phyloP scores from a whole-genome alignment of 164 flowering plant species.

The Vitis cinerea region DNA sequence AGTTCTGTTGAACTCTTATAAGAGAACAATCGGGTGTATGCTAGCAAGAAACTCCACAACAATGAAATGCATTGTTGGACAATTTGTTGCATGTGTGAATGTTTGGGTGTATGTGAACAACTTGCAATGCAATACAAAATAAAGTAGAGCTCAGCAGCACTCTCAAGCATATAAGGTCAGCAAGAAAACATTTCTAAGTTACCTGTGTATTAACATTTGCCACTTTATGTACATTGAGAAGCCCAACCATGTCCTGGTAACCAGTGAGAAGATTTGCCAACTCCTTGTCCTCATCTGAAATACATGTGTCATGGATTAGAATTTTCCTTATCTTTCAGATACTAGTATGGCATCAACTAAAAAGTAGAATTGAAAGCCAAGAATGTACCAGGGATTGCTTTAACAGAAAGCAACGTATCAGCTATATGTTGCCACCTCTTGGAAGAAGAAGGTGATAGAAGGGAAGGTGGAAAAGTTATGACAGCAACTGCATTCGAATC shows the following conservation, averaged over 20 bases:
- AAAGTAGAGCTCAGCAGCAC: neutral
- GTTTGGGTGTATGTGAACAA: neutral
- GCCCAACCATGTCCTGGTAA: constrained; percentile 92
- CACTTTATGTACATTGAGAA: constrained; percentile 83
- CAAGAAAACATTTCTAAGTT: neutral
- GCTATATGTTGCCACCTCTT: constrained; percentile 97
- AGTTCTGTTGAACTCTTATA: too few species aligned
- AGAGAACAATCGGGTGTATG: too few species aligned
- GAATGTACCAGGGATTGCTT: constrained; percentile 73
- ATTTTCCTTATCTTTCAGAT: too few species aligned
- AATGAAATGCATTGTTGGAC: too few species aligned
- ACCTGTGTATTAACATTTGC: constrained; percentile 91
- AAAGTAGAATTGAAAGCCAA: neutral
- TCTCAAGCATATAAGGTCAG: neutral
- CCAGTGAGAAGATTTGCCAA: constrained; percentile 86
- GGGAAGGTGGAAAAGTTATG: constrained; percentile 75
- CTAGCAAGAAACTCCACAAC: too few species aligned
- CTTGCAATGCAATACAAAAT: neutral
- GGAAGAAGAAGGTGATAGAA: constrained; percentile 69
- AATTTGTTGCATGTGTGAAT: too few species aligned
- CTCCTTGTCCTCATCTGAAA: constrained; percentile 88
- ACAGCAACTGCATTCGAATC: constrained; percentile 85
- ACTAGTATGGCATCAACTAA: neutral
- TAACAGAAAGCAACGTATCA: constrained; percentile 87
- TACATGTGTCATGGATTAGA: neutral